Evolutionary conservation across 2,329 filamentous ascomycete species (phyloP), one percentile per base, ranked within the genome.

Genomic region (Cercospora sojina): DNA sequence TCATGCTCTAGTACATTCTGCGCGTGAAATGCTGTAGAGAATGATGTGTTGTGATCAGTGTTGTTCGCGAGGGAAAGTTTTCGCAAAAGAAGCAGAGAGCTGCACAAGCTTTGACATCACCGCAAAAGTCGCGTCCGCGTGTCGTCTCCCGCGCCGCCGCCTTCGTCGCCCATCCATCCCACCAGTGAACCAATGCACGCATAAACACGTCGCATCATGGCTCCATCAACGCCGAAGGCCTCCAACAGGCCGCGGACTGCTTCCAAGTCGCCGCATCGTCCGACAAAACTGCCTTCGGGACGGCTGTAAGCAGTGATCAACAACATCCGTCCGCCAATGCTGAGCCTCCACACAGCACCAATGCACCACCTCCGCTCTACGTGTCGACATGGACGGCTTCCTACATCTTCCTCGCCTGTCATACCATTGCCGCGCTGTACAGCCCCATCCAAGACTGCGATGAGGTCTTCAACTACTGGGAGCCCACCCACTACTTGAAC

Each of bases 401-500:
- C 77, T 95, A 91, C 76, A 79, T 92, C 69, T 95, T 96, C 77
- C 82, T 96, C 55, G 82, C 83, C 31, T 89, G 90, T 70, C 92
- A 92, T 76, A 71, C 90, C 18, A 74, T 94, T 23, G 91, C 94
- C 6, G 95, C 94, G 10, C 75, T 90, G 32, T 94, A 90, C 77
- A 89, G 93, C 1, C 95, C 95, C 0, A 97, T 99, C 71, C 93
- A 97, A 78, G 95, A 99, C 79, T 99, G 95, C 77, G 95, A 99
- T 74, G 95, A 99, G 82, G 94, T 94, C 10, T 99, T 96, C 85
- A 99, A 99, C 79, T 99, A 97, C 83, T 99, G 94, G 93, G 95
- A 99, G 75, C 94, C 95, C 0, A 88, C 93, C 0, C 95, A 99
- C 79, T 99, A 97, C 79, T 86, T 99, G 29, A 90, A 88, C 66